Evolutionary conservation across 306 rosid genomes (phyloP).

Genomic region (Vigna angularis): DNA sequence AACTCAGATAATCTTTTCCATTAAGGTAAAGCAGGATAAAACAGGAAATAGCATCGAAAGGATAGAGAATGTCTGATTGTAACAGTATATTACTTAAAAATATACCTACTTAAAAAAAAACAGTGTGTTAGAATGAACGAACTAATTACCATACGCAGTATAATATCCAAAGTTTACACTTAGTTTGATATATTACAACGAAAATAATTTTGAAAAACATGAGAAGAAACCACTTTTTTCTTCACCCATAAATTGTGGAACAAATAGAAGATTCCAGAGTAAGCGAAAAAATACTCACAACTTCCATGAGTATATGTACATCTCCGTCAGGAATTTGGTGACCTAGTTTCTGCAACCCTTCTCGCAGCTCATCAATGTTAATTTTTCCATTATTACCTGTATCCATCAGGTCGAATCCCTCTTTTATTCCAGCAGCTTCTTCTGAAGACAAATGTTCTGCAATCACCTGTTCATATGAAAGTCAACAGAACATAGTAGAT

Average conservation of each 20-base stretch:
- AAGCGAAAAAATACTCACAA: conserved; percentile 62
- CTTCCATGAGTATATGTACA: conserved; percentile 84
- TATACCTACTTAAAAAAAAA: neutral
- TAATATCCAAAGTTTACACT: conserved; percentile 6
- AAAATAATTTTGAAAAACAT: neutral
- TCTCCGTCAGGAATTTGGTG: conserved; percentile 87
- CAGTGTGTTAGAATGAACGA: conserved; percentile 1
- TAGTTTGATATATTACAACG: conserved; percentile 31
- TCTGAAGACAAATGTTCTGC: conserved; percentile 88
- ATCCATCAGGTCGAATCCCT: conserved; percentile 84
- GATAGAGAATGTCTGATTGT: conserved; percentile 31
- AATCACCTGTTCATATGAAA: conserved; percentile 66
- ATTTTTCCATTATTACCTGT: conserved; percentile 71
- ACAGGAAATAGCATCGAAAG: conserved; percentile 16
- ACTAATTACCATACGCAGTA: neutral
- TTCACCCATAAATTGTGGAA: conserved; percentile 9
- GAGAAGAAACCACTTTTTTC: conserved; percentile 21
- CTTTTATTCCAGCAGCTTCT: conserved; percentile 89
- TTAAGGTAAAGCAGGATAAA: conserved; percentile 3
- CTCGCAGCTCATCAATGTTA: conserved; percentile 73
- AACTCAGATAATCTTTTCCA: conserved; percentile 6
- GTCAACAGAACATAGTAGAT: conserved; percentile 34
- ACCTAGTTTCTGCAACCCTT: conserved; percentile 82
- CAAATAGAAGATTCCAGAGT: conserved; percentile 30
- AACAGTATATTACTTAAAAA: conserved; percentile 12